Percentiles rank a stretch among this genome's conserved stretches.
These are phyloP conservation scores for Saccharomycopsis babjevae DNA, from an alignment of 805 yeast genomes.

Conservation along the genomic window DNA sequence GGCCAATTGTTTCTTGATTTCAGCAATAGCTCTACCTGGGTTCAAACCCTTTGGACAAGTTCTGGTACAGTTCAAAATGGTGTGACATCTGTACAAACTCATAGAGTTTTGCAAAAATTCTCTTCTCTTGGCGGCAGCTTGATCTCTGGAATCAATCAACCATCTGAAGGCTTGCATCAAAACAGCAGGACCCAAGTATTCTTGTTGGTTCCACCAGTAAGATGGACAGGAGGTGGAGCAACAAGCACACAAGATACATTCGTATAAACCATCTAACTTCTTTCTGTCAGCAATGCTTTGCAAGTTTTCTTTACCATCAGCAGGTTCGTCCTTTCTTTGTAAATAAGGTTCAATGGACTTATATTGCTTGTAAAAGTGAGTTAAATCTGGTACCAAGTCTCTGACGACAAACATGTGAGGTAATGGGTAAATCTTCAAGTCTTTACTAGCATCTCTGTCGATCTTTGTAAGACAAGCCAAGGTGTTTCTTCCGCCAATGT, in stretches of 20 bases:
- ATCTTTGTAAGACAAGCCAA: constrained; percentile 94
- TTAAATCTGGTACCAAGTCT: constrained; percentile 95
- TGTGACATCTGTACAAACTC: constrained; percentile 97
- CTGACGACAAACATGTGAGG: constrained; percentile 98
- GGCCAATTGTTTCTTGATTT: constrained; percentile 89
- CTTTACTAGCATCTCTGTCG: constrained; percentile 66
- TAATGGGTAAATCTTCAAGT: constrained; percentile 84
- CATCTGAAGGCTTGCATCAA: constrained; percentile 99
- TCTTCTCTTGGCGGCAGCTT: constrained; percentile 72
- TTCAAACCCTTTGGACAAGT: constrained; percentile 98
- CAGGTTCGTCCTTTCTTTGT: constrained; percentile 70
- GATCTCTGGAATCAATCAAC: constrained; percentile 95
- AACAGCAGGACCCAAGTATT: constrained; percentile 97
- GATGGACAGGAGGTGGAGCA: constrained; percentile 99
- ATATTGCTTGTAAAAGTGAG: constrained; percentile 96
- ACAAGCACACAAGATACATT: constrained; percentile 94
- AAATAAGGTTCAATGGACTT: constrained; percentile 95
- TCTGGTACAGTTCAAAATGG: constrained; percentile 96
- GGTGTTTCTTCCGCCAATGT: constrained; percentile 95
- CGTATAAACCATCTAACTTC: constrained; percentile 93
- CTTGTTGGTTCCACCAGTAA: constrained; percentile 99
- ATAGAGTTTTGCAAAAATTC: constrained; percentile 91
- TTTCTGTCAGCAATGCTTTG: constrained; percentile 89
- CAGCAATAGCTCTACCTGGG: constrained; percentile 96
- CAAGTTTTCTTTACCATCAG: constrained; percentile 85